Percentiles rank a stretch among this genome's conserved stretches.
Conservation (phyloP, 805 yeast genomes). For the Spathaspora girioi region DNA sequence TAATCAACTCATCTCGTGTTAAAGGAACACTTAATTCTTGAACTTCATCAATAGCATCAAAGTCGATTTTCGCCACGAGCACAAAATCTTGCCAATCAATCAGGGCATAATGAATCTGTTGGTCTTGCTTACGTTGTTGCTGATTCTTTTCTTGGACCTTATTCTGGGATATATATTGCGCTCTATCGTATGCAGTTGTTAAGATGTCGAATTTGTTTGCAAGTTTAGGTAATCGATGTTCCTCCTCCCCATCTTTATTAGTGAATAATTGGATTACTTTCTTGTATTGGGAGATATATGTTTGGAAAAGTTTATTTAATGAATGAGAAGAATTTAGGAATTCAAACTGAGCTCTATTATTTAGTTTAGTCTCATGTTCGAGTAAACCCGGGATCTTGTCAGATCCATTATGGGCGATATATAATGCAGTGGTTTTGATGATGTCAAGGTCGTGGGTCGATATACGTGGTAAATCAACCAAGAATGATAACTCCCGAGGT, state of each 20-base stretch:
- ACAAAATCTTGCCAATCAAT: conserved; percentile 87
- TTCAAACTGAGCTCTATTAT: conserved; percentile 55
- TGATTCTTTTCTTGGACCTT: conserved; percentile 26
- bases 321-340: conserved; percentile 64
- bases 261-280: conserved; percentile 15
- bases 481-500: conserved; percentile 23
- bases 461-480: conserved; percentile 21
- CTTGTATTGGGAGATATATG: conserved; percentile 55
- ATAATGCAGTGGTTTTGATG: conserved; percentile 69
- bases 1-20: conserved; percentile 54
- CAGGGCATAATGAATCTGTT: conserved; percentile 56
- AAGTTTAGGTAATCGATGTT: conserved; percentile 1
- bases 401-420: conserved; percentile 58
- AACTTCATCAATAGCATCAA: conserved; percentile 57
- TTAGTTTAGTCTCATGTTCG: conserved; percentile 33
- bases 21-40: conserved; percentile 56
- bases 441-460: conserved; percentile 64
- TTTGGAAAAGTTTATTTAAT: conserved; percentile 47
- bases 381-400: conserved; percentile 29
- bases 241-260: conserved; percentile 10
- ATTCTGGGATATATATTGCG: conserved; percentile 45
- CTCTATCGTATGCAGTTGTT: conserved; percentile 49
- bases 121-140: conserved; percentile 33
- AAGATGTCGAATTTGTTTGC: conserved; percentile 32
- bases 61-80: conserved; percentile 64